phyloP scores from a whole-genome alignment of 805 yeast species.

The Cyberlindnera nakhonratchasimensis region DNA sequence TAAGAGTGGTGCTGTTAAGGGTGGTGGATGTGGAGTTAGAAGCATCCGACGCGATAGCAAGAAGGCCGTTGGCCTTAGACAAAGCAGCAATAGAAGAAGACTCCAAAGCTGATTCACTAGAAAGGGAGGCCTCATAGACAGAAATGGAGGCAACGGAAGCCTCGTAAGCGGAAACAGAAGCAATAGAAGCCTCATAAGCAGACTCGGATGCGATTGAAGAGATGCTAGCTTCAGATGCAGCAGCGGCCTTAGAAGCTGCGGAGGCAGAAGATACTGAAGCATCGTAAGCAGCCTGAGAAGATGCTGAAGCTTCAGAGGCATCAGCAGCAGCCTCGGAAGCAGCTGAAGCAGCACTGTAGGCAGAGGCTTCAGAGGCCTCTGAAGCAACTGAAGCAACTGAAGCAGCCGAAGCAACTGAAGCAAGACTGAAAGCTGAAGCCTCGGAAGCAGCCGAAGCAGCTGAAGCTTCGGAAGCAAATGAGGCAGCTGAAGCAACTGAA shows the following conservation, averaged over 20 bases:
- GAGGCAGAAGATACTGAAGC: slow-evolving; percentile 22
- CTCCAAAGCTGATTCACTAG: slow-evolving; percentile 15
- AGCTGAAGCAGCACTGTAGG: slow-evolving; percentile 20
- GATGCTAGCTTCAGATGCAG: slow-evolving; percentile 8
- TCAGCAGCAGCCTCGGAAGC: slow-evolving; percentile 23
- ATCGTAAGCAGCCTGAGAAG: slow-evolving; percentile 23
- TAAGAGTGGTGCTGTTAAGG: slow-evolving; percentile 35
- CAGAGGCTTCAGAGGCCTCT: slow-evolving; percentile 9
- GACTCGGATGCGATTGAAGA: slow-evolving; percentile 24
- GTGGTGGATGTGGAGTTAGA: slow-evolving; percentile 28
- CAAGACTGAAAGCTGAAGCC: slow-evolving; percentile 18
- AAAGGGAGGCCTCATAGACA: slow-evolving; percentile 15
- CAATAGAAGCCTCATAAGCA: slow-evolving; percentile 10
- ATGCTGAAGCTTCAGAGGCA: slow-evolving; percentile 23
- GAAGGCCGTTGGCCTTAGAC: slow-evolving; percentile 36
- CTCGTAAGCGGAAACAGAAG: slow-evolving; percentile 19
- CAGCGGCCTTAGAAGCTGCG: slow-evolving; percentile 21
- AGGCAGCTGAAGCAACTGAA: slow-evolving; percentile 20
- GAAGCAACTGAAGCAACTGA: slow-evolving; percentile 15
- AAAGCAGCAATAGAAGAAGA: slow-evolving; percentile 23
- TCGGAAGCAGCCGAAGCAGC: slow-evolving; percentile 20
- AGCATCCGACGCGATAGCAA: slow-evolving; percentile 41
- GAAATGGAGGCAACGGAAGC: slow-evolving; percentile 24
- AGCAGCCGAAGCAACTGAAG: slow-evolving; percentile 18
- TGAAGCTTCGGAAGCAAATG: slow-evolving; percentile 16